These are phyloP conservation scores for Myrmaecium sp. DNA, from an alignment of 2,329 filamentous ascomycete genomes.

Conservation along the genomic window DNA sequence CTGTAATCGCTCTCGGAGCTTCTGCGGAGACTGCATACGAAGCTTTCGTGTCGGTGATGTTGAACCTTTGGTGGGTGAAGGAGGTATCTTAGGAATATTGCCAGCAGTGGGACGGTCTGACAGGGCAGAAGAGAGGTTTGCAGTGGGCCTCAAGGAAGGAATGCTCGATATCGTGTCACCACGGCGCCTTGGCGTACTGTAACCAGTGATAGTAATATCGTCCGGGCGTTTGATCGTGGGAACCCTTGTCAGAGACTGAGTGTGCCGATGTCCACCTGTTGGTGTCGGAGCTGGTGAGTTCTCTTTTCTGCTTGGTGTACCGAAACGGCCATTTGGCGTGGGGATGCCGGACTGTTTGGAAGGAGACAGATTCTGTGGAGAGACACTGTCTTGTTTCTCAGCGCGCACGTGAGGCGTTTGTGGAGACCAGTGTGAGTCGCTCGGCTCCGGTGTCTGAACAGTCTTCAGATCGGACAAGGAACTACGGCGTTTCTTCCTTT, in stretches of 20 bases:
- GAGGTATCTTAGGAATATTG: slow-evolving; percentile 37
- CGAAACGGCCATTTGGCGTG: slow-evolving; percentile 21
- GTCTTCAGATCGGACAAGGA: slow-evolving; percentile 73
- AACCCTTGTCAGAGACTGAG: background rate
- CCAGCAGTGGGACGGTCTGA: slow-evolving; percentile 31
- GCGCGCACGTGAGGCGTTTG: slow-evolving; percentile 19
- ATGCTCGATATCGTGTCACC: slow-evolving; percentile 31
- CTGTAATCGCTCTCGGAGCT: slow-evolving; percentile 65
- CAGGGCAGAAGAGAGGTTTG: slow-evolving; percentile 30
- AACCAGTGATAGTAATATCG: slow-evolving; percentile 20
- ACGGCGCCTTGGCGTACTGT: slow-evolving; percentile 26
- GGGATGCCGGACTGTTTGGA: slow-evolving; percentile 19
- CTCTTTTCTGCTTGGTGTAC: slow-evolving; percentile 28
- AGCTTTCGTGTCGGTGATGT: slow-evolving; percentile 12
- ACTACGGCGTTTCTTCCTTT: slow-evolving; percentile 70
- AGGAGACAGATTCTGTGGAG: slow-evolving; percentile 21
- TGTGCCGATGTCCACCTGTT: background rate
- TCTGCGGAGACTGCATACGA: slow-evolving; percentile 43
- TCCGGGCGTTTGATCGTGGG: no score
- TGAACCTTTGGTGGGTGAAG: slow-evolving; percentile 14
- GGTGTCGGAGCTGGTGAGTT: slow-evolving; percentile 18
- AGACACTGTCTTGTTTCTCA: slow-evolving; percentile 8
- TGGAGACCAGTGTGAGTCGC: slow-evolving; percentile 24
- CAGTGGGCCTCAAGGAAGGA: slow-evolving; percentile 28
- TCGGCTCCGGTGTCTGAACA: slow-evolving; percentile 40